A percentile compares a stretch with the other conserved stretches of the same genome.
Conservation (phyloP, 768 basidiomycete genomes). For the Podaxis mareebaensis region DNA sequence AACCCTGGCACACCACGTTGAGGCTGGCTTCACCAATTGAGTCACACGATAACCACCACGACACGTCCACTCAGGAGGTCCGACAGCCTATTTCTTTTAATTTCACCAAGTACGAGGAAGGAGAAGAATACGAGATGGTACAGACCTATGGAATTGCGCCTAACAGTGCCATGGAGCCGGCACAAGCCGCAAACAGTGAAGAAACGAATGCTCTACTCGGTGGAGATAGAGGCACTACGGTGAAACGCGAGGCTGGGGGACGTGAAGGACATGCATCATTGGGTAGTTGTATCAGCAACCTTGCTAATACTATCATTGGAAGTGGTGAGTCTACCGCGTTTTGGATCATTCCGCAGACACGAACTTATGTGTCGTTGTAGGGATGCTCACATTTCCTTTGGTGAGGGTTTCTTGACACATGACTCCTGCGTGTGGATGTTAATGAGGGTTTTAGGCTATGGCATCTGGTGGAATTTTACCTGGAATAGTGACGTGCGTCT, state of each 20-base stretch:
- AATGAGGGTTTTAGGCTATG: constrained; percentile 60
- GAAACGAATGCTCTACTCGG: constrained; percentile 68
- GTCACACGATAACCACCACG: neutral
- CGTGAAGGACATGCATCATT: constrained; percentile 71
- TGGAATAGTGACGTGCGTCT: constrained; percentile 83
- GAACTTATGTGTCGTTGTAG: constrained; percentile 35
- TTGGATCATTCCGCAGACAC: constrained; percentile 8
- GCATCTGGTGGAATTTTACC: constrained; percentile 89
- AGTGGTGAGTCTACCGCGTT: constrained; percentile 56
- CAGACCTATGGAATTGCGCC: constrained; percentile 65
- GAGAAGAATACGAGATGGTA: constrained; percentile 58
- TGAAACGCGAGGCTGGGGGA: constrained; percentile 22
- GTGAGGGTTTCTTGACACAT: constrained; percentile 39
- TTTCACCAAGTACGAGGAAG: constrained; percentile 23
- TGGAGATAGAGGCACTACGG: constrained; percentile 30
- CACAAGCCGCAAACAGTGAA: constrained; percentile 21
- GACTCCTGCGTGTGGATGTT: neutral
- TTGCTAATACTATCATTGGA: constrained; percentile 90
- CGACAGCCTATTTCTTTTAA: neutral
- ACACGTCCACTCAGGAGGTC: neutral
- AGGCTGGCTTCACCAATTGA: neutral
- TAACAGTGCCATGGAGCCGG: constrained; percentile 32
- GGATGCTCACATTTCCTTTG: constrained; percentile 88
- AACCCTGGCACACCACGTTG: neutral
- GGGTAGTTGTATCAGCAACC: constrained; percentile 71